phyloP scores from a whole-genome alignment of 2,329 filamentous ascomycete species.

The Scortechinia acanthostroma region DNA sequence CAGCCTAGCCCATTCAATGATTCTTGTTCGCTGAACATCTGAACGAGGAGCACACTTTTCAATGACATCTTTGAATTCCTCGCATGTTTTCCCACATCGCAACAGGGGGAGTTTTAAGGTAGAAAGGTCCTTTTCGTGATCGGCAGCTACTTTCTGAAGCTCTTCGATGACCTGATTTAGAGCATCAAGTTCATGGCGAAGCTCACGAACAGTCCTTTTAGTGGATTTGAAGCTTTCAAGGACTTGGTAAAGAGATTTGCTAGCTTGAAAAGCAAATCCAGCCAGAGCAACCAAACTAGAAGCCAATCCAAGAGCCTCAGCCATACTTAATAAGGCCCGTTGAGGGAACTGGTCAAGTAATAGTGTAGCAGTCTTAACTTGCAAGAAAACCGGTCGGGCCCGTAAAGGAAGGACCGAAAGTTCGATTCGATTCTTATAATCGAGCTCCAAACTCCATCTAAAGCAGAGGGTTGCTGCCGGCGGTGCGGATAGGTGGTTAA shows the following conservation, averaged over 20 bases:
- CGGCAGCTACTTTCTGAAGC: neutral
- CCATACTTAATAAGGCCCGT: no score
- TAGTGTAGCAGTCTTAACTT: no score
- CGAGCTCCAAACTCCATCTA: no score
- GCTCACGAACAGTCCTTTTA: slow-evolving; percentile 25
- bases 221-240: slow-evolving; percentile 25
- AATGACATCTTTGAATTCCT: slow-evolving; percentile 5
- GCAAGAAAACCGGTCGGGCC: no score
- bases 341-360: no score
- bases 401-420: no score
- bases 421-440: no score
- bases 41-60: slow-evolving; percentile 5
- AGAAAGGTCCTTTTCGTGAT: neutral
- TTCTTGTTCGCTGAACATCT: slow-evolving; percentile 3
- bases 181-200: slow-evolving; percentile 25
- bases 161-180: slow-evolving; percentile 21
- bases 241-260: slow-evolving; percentile 22
- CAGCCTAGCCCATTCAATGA: slow-evolving; percentile 6
- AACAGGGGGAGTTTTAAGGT: slow-evolving; percentile 4
- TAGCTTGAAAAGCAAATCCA: slow-evolving; percentile 27
- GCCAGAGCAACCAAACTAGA: slow-evolving; percentile 25
- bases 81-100: slow-evolving; percentile 5
- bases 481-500: no score
- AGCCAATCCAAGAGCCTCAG: slow-evolving; percentile 24
- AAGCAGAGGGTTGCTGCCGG: no score